A percentile compares a stretch with the other conserved stretches of the same genome.
Evolutionary conservation across 345 rosid species (phyloP).

Genomic region (Cardamine resedifolia): DNA sequence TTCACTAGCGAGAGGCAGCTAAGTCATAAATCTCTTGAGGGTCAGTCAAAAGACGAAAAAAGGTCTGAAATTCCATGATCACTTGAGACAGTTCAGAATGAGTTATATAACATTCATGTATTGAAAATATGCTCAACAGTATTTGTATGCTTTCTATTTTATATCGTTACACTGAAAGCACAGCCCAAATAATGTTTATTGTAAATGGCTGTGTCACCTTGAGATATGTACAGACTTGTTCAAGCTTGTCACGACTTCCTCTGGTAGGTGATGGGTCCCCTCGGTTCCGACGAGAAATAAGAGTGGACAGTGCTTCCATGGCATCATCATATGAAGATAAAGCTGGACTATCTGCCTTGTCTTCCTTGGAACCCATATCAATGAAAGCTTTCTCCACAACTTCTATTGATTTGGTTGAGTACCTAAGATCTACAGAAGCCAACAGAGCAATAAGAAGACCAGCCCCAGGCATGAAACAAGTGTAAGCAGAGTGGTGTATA

Average conservation of each 20-base stretch:
- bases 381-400: conserved; percentile 38
- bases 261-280: conserved; percentile 45
- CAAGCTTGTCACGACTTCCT: conserved; percentile 58
- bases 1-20: background rate
- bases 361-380: conserved; percentile 40
- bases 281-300: conserved; percentile 66
- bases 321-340: conserved; percentile 63
- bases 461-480: background rate
- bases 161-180: background rate
- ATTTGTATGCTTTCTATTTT: background rate
- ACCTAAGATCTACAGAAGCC: conserved; percentile 46
- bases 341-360: conserved; percentile 39
- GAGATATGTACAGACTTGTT: conserved; percentile 67
- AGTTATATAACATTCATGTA: background rate
- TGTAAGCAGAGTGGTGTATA: background rate
- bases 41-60: background rate
- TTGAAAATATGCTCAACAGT: background rate
- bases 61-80: background rate
- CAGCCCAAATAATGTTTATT: background rate
- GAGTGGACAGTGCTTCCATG: conserved; percentile 85
- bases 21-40: background rate
- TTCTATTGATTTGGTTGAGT: conserved; percentile 42
- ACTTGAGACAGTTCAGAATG: conserved; percentile 6
- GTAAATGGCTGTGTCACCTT: conserved; percentile 46
- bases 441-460: conserved; percentile 25